Evolutionary conservation across 225 moss, liverwort and hornwort genomes (phyloP), one percentile per base, ranked within the genome.

Genomic region (Ulota crispa): DNA sequence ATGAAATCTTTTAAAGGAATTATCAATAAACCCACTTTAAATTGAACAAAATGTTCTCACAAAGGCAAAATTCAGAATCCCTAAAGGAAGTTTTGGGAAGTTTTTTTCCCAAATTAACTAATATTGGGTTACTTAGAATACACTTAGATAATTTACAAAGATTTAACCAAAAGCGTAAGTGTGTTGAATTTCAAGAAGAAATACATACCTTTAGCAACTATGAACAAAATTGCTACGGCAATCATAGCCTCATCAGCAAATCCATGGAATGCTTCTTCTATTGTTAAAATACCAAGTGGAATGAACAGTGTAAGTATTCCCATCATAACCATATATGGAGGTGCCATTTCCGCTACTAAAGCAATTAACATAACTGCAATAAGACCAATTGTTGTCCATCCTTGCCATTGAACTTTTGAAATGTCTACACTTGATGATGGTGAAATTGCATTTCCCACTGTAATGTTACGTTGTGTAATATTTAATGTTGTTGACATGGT

Each of bases 281-380:
- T 81, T 28, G 84, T 89, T 43, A 98, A 87, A 31, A 98, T 95
- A 9, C 89, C 91, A 23, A 98, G 89, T 4, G 90, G 91, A 55
- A 95, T 89, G 20, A 93, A 89, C 14, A 92, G 85, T 24, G 90
- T 85, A 16, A 98, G 84, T 30, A 94, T 94, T n/a, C 95, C 97
- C 93, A 98, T 95, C 97, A 98, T 98, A 1, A 95, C 81, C 64
- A 98, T 82, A 52, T 98, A 93, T 8, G 95, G 97, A n/a, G 95
- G 94, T 31, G 94, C 95, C 23, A 94, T 47, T 81, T 98, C 95
- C 13, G 88, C 89, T 21, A 93, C 90, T 14, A 98, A 87, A 19
- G 94, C 89, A 80, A 98, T 50, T 11, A 98, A 55, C 95, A 98
- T 98, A 16, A 86, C 64, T 2, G 83, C 88, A 84, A 98, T 86